Evolutionary conservation across 2,329 filamentous ascomycete species (phyloP), one percentile per base, ranked within the genome.

Genomic region (Cytospora chrysosperma): DNA sequence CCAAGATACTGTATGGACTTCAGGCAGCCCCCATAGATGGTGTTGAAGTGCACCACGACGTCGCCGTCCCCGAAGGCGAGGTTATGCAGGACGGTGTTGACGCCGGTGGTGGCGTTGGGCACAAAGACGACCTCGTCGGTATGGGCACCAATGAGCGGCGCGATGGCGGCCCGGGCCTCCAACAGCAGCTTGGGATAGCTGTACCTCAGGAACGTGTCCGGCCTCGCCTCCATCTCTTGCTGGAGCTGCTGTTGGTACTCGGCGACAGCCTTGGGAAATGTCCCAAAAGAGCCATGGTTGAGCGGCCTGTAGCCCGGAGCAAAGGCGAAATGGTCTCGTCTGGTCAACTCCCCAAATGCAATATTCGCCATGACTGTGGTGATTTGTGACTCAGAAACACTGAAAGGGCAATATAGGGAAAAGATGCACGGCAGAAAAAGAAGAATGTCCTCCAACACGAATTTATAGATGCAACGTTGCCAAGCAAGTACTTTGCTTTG

Each of bases 11-110:
- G 73, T 8, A 92, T 76, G 0, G 84, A 86, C 70, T 88, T 88
- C 64, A 85, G 84, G 69, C 88, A 88, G 1, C 87, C 85, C 28
- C 82, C 84, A 72, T 92, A 92, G 55, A 89, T 84, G 28, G 86
- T 86, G 56, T 81, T 81, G 70, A 92, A 89, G 73, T 88, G 86
- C 43, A 92, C 70, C 65, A 91, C 86, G 37, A 85, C 82, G 70
- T 93, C 90, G 52, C 82, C 83, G 0, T 78, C 72, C 34, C 81
- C 70, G 73, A 84, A 91, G 1, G 73, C 72, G 13, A 93, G 72
- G 68, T 88, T 90, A n/a, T 86, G 82, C 19, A 93, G 77, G 8
- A 91, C 82, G 0, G 83, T 87, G 70, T 90, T 90, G 40, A 89
- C 74, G 27, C 84, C 87, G 0, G 86, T 90, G 0, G 88, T 91